Percentiles rank a stretch among this genome's conserved stretches.
phyloP scores from a whole-genome alignment of 192 early-diverging fungal species.

The Podila epigama region DNA sequence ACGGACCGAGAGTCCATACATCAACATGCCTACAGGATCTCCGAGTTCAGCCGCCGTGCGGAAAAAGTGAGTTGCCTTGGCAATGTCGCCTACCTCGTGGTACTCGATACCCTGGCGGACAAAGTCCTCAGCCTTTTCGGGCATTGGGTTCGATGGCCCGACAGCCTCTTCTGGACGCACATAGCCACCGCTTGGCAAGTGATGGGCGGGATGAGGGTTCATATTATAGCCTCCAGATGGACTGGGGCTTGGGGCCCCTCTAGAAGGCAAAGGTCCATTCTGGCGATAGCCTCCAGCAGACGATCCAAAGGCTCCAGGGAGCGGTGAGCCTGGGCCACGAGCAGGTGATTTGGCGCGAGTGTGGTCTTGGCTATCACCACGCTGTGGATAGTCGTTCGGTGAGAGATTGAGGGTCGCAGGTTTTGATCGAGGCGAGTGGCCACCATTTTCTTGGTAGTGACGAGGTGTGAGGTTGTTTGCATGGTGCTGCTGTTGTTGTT shows the following conservation, averaged over 20 bases:
- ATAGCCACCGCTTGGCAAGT: constrained; percentile 25
- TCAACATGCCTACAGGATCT: constrained; percentile 72
- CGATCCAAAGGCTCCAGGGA: background rate
- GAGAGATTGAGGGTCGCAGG: constrained; percentile 12
- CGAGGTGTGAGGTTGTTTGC: background rate
- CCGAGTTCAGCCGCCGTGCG: constrained; percentile 69
- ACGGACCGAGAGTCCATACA: constrained; percentile 77
- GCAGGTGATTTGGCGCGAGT: background rate
- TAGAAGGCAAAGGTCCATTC: background rate
- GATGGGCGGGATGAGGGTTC: constrained; percentile 41
- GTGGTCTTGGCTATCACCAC: background rate
- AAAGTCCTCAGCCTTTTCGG: constrained; percentile 61
- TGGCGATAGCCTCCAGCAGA: background rate
- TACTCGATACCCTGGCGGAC: constrained; percentile 70
- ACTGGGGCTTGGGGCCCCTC: background rate
- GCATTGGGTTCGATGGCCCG: constrained; percentile 43
- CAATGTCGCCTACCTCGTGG: constrained; percentile 74
- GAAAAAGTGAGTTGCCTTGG: constrained; percentile 75
- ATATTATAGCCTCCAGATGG: background rate
- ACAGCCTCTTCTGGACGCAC: constrained; percentile 45
- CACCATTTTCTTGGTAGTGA: background rate
- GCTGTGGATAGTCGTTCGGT: constrained; percentile 4
- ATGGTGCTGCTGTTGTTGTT: background rate
- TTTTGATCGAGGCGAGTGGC: background rate
- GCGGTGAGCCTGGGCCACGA: background rate